Evolutionary conservation across 768 basidiomycete genomes (phyloP).

Genomic region (Mycena venus): DNA sequence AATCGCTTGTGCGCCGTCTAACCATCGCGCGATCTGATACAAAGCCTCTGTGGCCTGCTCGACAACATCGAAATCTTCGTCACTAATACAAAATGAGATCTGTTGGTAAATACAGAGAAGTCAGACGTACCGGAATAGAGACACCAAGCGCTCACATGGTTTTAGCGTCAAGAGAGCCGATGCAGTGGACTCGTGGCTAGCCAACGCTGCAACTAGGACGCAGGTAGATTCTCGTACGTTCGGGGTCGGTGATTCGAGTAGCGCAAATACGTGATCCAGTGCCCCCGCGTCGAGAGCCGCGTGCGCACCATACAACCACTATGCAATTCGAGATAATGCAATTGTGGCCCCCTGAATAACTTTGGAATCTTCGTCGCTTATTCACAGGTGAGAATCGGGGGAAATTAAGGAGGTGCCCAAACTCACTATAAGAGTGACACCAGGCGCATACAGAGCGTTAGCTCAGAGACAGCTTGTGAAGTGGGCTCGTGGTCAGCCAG

Average conservation of each 20-base stretch:
- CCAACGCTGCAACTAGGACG: background rate
- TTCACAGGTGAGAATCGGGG: background rate
- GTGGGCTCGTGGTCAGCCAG: background rate
- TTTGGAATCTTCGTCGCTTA: background rate
- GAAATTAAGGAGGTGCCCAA: background rate
- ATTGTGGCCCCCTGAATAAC: background rate
- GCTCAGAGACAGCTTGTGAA: background rate
- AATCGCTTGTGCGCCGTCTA: too few relatives aligned
- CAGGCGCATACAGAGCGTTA: background rate
- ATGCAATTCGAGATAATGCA: background rate
- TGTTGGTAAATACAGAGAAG: too few relatives aligned
- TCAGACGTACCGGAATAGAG: too few relatives aligned
- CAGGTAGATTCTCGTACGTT: background rate
- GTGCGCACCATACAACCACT: background rate
- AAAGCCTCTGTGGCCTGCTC: too few relatives aligned
- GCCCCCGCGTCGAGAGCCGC: background rate
- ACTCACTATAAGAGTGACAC: background rate
- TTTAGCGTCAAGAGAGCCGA: too few relatives aligned
- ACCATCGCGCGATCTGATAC: too few relatives aligned
- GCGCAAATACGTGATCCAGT: background rate
- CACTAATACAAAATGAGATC: too few relatives aligned
- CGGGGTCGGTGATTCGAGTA: background rate
- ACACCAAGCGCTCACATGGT: too few relatives aligned
- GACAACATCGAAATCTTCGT: too few relatives aligned
- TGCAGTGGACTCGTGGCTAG: background rate